Evolutionary conservation across 2,329 filamentous ascomycete species (phyloP).

Genomic region (Rhynchosporium secalis): DNA sequence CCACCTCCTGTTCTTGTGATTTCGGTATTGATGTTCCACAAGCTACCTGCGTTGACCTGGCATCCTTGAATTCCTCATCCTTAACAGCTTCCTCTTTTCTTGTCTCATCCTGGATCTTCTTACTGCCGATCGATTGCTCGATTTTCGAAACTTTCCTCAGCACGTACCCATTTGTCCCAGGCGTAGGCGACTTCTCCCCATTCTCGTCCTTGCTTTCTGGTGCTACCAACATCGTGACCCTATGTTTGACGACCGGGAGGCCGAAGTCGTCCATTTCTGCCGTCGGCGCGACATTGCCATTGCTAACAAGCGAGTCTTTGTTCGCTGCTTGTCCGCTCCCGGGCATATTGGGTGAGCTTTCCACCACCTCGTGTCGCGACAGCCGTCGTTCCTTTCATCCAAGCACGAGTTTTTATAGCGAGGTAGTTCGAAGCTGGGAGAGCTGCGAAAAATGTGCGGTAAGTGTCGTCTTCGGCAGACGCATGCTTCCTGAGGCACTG

Average conservation of each 20-base stretch:
- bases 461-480: slow-evolving; percentile 24
- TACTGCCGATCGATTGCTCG: slow-evolving; percentile 5
- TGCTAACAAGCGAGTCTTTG: slow-evolving; percentile 27
- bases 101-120: slow-evolving; percentile 25
- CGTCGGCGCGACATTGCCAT: slow-evolving; percentile 26
- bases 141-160: slow-evolving; percentile 9
- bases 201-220: slow-evolving; percentile 25
- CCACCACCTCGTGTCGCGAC: slow-evolving; percentile 23
- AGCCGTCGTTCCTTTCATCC: slow-evolving; percentile 18
- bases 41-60: slow-evolving; percentile 38
- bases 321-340: slow-evolving; percentile 32
- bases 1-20: slow-evolving; percentile 20
- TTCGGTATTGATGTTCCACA: slow-evolving; percentile 26
- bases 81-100: slow-evolving; percentile 40
- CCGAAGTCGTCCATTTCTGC: slow-evolving; percentile 69
- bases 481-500: slow-evolving; percentile 25
- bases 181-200: slow-evolving; percentile 8
- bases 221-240: slow-evolving; percentile 38
- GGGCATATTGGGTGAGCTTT: slow-evolving; percentile 37
- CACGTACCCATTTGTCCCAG: slow-evolving; percentile 23
- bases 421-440: slow-evolving; percentile 11
- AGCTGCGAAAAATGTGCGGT: slow-evolving; percentile 4
- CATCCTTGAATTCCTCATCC: slow-evolving; percentile 45
- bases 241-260: slow-evolving; percentile 58
- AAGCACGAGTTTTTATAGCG: slow-evolving; percentile 1